Base-by-base conservation (phyloP, 1,284 basidiomycete genomes). In the Ustilago vetiveriae region DNA sequence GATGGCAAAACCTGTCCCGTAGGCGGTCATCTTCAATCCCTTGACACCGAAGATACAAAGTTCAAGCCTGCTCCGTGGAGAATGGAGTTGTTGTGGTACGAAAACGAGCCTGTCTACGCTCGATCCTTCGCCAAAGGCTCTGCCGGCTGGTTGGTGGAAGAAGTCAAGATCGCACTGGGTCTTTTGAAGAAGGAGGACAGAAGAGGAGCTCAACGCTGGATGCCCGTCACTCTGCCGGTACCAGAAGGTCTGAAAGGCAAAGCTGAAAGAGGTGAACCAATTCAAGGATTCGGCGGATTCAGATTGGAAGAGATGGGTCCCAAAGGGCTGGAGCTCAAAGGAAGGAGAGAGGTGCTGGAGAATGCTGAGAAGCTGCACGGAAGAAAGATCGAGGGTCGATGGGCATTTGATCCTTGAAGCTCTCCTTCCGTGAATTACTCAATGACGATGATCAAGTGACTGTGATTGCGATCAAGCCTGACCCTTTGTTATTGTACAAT, bases 301-400 rank as follows among this genome's bases (percentile, higher is more conserved):
- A 49, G 68, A 6, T 38, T 74, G 44, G 69, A 71, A 50, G 72
- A 74, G 36, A 26, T 63, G 59, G 71, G 71, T 5, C 68, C 72
- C 2, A 68, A 65, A 39, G 72, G 68, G 0, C 37, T 74, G 21
- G 68, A 72, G 44, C 16, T 51, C 14, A 63, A 63, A 26, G 72
- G 72, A 7, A 44, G 63, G 13, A 57, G 59, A n/a, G 57, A 67
- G 51, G 63, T 74, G 6, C 47, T 67, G 3, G 46, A 33, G 13
- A 51, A 63, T 17, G 72, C 68, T 0, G 60, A 62, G 38, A 50
- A 42, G 47, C 36, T 74, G 35, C 38, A 52, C 37, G 72, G 63
- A 2, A 22, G 43, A 0, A 55, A 56, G 43, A 50, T 68, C 17
- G 53, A 65, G 24, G 70, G 59, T 2, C 38, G 26, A 26, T 66